phyloP scores from a whole-genome alignment of 106 monocot genomes.

The Allium fistulosum region DNA sequence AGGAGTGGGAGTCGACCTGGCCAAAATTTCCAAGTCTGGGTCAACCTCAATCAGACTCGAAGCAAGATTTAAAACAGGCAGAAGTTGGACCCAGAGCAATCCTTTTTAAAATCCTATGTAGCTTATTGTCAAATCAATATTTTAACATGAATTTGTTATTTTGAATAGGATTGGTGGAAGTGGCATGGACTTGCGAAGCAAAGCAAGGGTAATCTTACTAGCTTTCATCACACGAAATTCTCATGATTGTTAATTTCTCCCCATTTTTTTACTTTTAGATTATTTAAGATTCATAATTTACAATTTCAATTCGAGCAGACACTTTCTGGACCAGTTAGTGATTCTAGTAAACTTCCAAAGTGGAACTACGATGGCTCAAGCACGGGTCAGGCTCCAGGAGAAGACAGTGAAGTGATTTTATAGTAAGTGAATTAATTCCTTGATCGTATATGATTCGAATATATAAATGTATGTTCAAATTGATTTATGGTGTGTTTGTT shows the following conservation, averaged over 20 bases:
- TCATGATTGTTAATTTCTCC: neutral
- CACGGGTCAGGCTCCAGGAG: slow-evolving; percentile 46
- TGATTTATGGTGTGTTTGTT: neutral
- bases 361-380: slow-evolving; percentile 57
- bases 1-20: too few species aligned
- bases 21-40: too few species aligned
- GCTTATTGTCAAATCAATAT: neutral
- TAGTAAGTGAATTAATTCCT: slow-evolving; percentile 13
- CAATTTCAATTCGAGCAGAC: slow-evolving; percentile 14
- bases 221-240: neutral
- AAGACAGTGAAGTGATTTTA: slow-evolving; percentile 52
- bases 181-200: slow-evolving; percentile 49
- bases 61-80: too few species aligned
- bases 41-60: too few species aligned
- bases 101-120: too few species aligned
- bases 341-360: slow-evolving; percentile 36
- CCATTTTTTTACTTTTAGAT: neutral
- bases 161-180: slow-evolving; percentile 39
- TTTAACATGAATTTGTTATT: neutral
- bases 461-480: neutral
- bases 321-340: slow-evolving; percentile 26
- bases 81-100: too few species aligned
- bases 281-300: neutral
- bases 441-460: neutral
- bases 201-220: slow-evolving; percentile 36